Evolutionary conservation across 352 stramenopile species (phyloP).

Genomic region (Globisporangium megalacanthum): DNA sequence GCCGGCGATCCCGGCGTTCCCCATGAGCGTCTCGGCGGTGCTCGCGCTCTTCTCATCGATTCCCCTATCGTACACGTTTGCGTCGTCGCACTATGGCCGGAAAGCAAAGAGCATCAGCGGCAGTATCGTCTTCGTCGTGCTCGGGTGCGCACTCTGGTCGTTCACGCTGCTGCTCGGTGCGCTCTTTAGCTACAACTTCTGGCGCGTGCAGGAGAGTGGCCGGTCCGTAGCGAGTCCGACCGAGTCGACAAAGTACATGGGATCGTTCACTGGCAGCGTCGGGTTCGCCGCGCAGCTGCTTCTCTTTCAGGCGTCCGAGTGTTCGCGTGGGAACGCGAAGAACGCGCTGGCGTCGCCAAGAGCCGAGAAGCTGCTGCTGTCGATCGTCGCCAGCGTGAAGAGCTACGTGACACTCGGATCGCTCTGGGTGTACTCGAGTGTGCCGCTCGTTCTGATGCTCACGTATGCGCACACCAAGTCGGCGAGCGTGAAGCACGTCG

Average conservation of each 20-base stretch:
- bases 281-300: conserved; percentile 41
- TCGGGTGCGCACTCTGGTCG: conserved; percentile 49
- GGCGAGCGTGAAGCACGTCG: conserved; percentile 22
- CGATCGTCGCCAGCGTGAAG: conserved; percentile 8
- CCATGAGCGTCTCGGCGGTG: conserved; percentile 37
- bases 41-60: conserved; percentile 49
- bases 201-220: conserved; percentile 20
- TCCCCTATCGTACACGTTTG: conserved; percentile 42
- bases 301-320: conserved; percentile 32
- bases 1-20: conserved; percentile 37
- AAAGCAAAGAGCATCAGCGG: conserved; percentile 31
- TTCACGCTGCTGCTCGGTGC: conserved; percentile 45
- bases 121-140: conserved; percentile 44
- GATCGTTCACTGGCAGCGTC: conserved; percentile 41
- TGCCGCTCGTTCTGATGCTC: conserved; percentile 10
- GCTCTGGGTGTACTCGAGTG: conserved; percentile 18
- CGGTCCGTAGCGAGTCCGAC: neutral
- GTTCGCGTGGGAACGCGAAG: conserved; percentile 1
- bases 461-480: conserved; percentile 25
- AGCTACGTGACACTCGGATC: conserved; percentile 4
- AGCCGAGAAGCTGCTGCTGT: conserved; percentile 8
- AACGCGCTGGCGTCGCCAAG: neutral
- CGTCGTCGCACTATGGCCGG: conserved; percentile 18
- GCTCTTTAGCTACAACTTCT: conserved; percentile 43
- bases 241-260: conserved; percentile 30